Base-by-base conservation (phyloP, 2,329 filamentous ascomycete genomes). In the Aspergillus sp. region DNA sequence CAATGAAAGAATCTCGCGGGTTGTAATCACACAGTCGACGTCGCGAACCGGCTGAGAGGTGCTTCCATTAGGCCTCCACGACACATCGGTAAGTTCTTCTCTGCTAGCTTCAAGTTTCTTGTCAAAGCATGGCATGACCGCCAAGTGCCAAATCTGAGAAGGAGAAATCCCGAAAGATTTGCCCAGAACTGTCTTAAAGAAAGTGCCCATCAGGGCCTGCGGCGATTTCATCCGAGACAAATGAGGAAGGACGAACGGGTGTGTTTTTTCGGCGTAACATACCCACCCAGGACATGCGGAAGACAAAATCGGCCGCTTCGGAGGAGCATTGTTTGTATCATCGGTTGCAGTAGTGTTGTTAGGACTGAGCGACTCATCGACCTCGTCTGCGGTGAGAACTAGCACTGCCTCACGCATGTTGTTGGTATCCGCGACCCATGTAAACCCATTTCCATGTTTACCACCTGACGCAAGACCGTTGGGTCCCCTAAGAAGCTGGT, bases 111-210 rank as follows among this genome's bases (percentile, higher is more conserved):
- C 93, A 23, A 98, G 79, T 69, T 98, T 98, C 75, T 98, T 98
- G 68, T 98, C 93, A 67, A 98, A 97, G 68, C 93, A 98, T 17
- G 93, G 93, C 93, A 98, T 98, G 41, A 98, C 78, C 10, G 91
- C 89, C 46, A 97, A 70, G 68, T 97, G 91, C 88, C 91, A 98
- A 64, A 98, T 90, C 57, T 84, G 82, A 53, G 84, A 83, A 0
- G 90, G 86, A 1, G 84, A 69, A 43, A 96, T 82, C 30, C 81
- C 81, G 52, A 90, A 78, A 45, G 74, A 78, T 56, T 81, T 82
- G 67, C 86, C 89, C 32, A 98, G 72, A 0, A 86, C 81, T 0
- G 89, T 91, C 70, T 98, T 98, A 47, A 98, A 67, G 38, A 97
- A 77, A 0, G 90, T 96, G 10, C 93, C 93, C 54, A 88, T 86